Evolutionary conservation across 2,329 filamentous ascomycete genomes (phyloP).

Genomic region (Curvularia sp.): DNA sequence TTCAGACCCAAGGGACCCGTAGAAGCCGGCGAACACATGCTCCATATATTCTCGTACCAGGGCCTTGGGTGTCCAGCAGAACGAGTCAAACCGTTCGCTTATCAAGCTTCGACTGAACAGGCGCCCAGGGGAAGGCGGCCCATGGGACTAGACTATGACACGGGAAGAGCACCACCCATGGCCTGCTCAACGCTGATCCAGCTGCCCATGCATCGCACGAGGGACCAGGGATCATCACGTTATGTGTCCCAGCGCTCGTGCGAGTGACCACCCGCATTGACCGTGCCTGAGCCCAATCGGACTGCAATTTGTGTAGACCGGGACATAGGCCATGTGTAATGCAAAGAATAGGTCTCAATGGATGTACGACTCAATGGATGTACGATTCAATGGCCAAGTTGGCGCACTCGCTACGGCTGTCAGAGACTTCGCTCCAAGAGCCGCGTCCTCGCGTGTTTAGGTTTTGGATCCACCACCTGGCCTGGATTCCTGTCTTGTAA

Average conservation of each 20-base stretch:
- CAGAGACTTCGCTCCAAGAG: slow-evolving; percentile 8
- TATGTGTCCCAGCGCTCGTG: slow-evolving; percentile 1
- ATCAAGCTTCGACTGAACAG: slow-evolving; percentile 15
- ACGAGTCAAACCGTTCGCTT: slow-evolving; percentile 14
- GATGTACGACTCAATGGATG: not conserved
- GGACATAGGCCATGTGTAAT: slow-evolving; percentile 6
- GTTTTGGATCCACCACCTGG: not conserved
- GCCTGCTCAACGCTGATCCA: slow-evolving; percentile 12
- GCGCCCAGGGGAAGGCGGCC: slow-evolving; percentile 18
- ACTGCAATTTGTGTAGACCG: slow-evolving; percentile 6
- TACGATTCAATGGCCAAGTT: not conserved
- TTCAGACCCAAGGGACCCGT: slow-evolving; percentile 23
- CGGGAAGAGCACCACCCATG: slow-evolving; percentile 5
- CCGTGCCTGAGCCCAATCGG: not conserved
- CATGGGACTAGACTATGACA: slow-evolving; percentile 8
- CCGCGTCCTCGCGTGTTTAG: not conserved
- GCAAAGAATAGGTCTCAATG: not conserved
- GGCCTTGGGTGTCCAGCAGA: slow-evolving; percentile 13
- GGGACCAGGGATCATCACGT: not conserved
- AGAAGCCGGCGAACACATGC: slow-evolving; percentile 19
- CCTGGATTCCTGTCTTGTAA: not conserved
- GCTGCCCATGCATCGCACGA: slow-evolving; percentile 1
- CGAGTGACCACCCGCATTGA: not conserved
- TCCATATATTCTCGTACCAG: slow-evolving; percentile 24
- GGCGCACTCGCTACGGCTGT: slow-evolving; percentile 4